Evolutionary conservation across 2,329 filamentous ascomycete species (phyloP), one percentile per base, ranked within the genome.

Genomic region (Nannizziopsis barbatae): DNA sequence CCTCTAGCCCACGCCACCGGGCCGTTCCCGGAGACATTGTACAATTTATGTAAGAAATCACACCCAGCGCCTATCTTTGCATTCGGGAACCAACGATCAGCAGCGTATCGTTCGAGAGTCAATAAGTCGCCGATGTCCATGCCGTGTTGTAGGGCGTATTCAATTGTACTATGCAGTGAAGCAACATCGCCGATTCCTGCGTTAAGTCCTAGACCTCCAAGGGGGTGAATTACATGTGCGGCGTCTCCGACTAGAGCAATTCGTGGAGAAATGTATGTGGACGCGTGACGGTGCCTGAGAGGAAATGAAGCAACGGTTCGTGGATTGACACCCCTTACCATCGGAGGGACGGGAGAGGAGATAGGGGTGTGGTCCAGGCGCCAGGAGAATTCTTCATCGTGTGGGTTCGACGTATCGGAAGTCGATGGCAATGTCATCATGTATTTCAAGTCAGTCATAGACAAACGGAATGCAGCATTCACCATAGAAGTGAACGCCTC

Each of bases 201-300:
- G 62, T 98, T 98, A 11, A 98, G 74, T 1, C 92, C 92, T 66
- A 96, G 92, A 0, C 92, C 92, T 1, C 87, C 92, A 3, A 98
- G 80, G 0, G 92, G 92, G 64, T 98, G 92, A 55, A 95, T 81
- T 1, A 89, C 94, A 64, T 98, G 92, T 6, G 92, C 92, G 1
- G 92, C 92, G 56, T 98, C 92, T 52, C 92, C 92, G 32, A 98
- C 80, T 1, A 98, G 77, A 0, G 89, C 92, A 7, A 95, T 74
- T n/a, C 92, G 83, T 60, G 95, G 87, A 35, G 81, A 84, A 37
- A 86, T 84, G 62, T 98, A 98, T 1, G 86, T 87, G 60, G 93
- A 86, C n/a, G 90, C 89, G 63, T 98, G 92, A 22, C 89, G 82
- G 71, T 96, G 75, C 61, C 84, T 86, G 14, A 98, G 76, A 0